Percentiles rank a stretch among this genome's conserved stretches.
These are phyloP conservation scores for Lasiosphaeria ovina DNA, from an alignment of 495 filamentous ascomycete genomes.

Conservation along the genomic window DNA sequence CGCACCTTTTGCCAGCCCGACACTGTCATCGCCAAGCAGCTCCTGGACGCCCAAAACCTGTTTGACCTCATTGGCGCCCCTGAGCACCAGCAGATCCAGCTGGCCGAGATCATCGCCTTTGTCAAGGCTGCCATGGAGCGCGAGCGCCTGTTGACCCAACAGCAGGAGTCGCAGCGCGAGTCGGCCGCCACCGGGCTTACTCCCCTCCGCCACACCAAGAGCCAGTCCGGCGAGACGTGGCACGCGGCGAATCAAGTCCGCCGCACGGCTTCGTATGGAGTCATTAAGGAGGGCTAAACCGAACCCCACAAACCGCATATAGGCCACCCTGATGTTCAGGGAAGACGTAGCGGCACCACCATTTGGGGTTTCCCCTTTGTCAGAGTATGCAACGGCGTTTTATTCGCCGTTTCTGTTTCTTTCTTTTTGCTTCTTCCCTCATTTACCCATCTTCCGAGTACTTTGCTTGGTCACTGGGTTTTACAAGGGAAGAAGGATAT, in stretches of 20 bases:
- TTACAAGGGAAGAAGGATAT: no score
- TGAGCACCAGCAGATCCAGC: slow-evolving; percentile 32
- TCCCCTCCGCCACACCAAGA: slow-evolving; percentile 10
- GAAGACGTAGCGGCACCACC: no score
- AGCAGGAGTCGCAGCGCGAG: not conserved
- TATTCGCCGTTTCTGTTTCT: no score
- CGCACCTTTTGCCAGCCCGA: slow-evolving; percentile 49
- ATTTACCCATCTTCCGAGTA: no score
- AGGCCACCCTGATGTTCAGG: no score
- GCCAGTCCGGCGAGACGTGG: slow-evolving; percentile 7
- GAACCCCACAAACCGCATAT: no score
- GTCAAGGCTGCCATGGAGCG: slow-evolving; percentile 38
- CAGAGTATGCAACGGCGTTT: no score
- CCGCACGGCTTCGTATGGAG: no score
- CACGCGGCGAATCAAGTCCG: not conserved
- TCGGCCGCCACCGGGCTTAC: not conserved
- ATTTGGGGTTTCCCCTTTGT: no score
- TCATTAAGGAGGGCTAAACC: no score
- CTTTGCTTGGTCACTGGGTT: no score
- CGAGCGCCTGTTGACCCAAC: slow-evolving; percentile 11
- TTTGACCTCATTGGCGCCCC: slow-evolving; percentile 35
- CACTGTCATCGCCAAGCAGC: slow-evolving; percentile 46
- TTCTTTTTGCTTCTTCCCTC: no score
- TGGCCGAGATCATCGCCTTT: slow-evolving; percentile 39
- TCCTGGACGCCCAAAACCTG: slow-evolving; percentile 40